Evolutionary conservation across 169 alveolate genomes (phyloP), one percentile per base, ranked within the genome.

Genomic region (Plasmodium knowlesi): DNA sequence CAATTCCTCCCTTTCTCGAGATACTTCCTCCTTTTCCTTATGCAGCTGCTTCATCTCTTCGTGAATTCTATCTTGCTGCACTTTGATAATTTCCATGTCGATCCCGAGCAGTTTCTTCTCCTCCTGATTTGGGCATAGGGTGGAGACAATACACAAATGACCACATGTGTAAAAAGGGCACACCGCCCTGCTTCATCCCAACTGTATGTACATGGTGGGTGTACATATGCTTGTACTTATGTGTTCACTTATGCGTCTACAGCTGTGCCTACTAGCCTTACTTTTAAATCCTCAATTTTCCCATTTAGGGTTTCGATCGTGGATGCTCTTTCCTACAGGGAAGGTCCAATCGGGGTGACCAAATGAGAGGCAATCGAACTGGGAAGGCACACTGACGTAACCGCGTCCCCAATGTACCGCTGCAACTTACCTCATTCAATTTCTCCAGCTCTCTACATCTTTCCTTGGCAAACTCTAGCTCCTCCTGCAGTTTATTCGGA

Each of bases 91-190:
- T 19, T 84, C 93, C 84, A 46, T 50, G 37, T 84, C 84, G 37
- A 32, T 28, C 30, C 76, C 84, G 43, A 32, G 79, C 6, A 25
- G 22, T 28, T 84, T 84, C 57, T 84, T 84, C 72, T 84, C 93
- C 39, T 71, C 93, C 93, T 84, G 39, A 8, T 25, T 14, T 57
- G 22, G 41, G 37, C 3, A 54, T 1, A 10, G 53, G 8, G 53
- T 6, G 53, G 12, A 0, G 12, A 0, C 54, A 28, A 82, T 19
- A n/a, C 32, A 10, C 19, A 82, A 28, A 32, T 30, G 39, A 16
- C 22, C 57, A 82, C 43, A 10, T 9, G 39, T 14, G 39, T 54
- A 37, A 8, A 54, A 54, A 12, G 28, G 61, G 37, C 9, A 5
- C 61, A 16, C 61, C 5, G 25, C 25, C 25, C 1, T 50, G 19